These are phyloP conservation scores for Jatropha curcas DNA, from an alignment of 345 rosid species.

Conservation along the genomic window DNA sequence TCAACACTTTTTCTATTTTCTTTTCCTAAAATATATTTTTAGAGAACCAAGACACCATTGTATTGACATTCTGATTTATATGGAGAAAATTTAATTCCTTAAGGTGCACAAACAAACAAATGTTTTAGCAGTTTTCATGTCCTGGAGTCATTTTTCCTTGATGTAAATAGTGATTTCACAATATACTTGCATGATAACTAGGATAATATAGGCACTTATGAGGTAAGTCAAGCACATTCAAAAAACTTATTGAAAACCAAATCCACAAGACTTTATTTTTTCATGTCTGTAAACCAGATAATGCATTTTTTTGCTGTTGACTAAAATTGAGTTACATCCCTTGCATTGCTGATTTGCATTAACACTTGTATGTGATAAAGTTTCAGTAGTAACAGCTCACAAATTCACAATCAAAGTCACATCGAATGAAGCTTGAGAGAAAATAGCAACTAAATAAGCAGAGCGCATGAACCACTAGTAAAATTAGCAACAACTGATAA, in stretches of 20 bases:
- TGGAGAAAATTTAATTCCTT: not conserved
- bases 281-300: no score
- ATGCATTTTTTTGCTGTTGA: not conserved
- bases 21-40: not conserved
- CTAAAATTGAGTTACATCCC: not conserved
- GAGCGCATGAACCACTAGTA: no score
- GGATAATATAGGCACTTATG: not conserved
- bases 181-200: not conserved
- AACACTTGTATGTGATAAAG: no score
- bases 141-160: not conserved
- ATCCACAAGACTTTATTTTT: not conserved
- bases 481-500: not conserved
- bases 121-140: not conserved
- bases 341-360: not conserved
- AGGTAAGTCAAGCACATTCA: not conserved
- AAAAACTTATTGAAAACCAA: not conserved
- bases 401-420: not conserved
- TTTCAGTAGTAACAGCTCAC: not conserved
- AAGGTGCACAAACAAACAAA: not conserved
- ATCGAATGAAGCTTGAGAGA: not conserved
- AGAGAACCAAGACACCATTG: not conserved
- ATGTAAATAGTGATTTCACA: not conserved
- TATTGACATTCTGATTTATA: not conserved
- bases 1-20: not conserved
- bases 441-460: not conserved